Percentiles rank a stretch among this genome's conserved stretches.
phyloP scores from a whole-genome alignment of 1,284 basidiomycete genomes.

The Irpex lacteus region DNA sequence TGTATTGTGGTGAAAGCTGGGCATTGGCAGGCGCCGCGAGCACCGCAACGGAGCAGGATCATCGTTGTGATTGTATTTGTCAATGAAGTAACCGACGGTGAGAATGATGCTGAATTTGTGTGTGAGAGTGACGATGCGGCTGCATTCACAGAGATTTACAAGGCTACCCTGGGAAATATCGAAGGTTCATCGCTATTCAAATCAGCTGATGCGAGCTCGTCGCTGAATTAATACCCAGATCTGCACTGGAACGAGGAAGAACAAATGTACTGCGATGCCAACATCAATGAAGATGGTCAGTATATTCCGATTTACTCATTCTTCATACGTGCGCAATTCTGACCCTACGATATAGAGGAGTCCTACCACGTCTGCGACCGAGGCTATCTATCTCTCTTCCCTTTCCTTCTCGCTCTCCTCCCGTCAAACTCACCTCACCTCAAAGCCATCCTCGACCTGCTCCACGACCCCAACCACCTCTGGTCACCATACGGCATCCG shows the following conservation, averaged over 20 bases:
- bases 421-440: conserved; percentile 76
- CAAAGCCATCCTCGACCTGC: conserved; percentile 73
- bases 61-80: too few relatives aligned
- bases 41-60: too few relatives aligned
- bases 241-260: conserved; percentile 89
- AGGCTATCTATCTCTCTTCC: conserved; percentile 93
- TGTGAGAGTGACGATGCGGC: conserved; percentile 79
- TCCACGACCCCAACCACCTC: conserved; percentile 78
- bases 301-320: conserved; percentile 1
- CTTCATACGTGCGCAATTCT: not conserved
- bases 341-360: conserved; percentile 59
- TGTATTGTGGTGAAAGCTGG: too few relatives aligned
- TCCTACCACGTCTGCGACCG: conserved; percentile 88
- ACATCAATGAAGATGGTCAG: conserved; percentile 80
- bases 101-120: conserved; percentile 76
- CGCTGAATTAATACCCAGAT: conserved; percentile 45
- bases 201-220: not conserved
- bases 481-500: conserved; percentile 92
- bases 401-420: conserved; percentile 81
- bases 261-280: conserved; percentile 91
- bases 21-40: too few relatives aligned
- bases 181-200: conserved; percentile 56
- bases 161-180: conserved; percentile 80
- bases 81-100: too few relatives aligned
- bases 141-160: conserved; percentile 75